Conservation (phyloP, 768 basidiomycete genomes). For the Lactarius vividus region DNA sequence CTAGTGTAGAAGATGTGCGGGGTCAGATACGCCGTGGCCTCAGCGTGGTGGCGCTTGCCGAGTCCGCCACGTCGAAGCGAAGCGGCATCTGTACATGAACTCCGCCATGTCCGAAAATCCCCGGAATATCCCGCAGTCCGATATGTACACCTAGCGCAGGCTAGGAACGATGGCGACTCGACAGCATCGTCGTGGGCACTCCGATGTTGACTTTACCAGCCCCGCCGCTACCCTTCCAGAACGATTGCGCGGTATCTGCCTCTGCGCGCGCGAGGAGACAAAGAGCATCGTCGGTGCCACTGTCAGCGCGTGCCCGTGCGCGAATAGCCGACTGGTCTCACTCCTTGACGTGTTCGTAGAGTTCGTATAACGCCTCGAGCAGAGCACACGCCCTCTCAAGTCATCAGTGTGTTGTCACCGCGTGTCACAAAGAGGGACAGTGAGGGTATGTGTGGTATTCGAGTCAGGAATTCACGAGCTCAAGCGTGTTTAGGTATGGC, state of each 20-base stretch:
- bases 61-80: too few species aligned
- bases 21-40: not conserved
- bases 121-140: not conserved
- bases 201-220: too few species aligned
- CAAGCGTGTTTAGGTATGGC: too few species aligned
- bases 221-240: not conserved
- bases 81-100: not conserved
- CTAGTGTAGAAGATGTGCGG: not conserved
- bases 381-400: too few species aligned
- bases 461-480: too few species aligned
- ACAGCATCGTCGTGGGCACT: not conserved
- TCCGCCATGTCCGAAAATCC: not conserved
- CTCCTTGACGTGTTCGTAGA: not conserved
- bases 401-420: too few species aligned
- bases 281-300: not conserved
- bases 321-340: not conserved
- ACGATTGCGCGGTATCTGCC: not conserved
- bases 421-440: too few species aligned
- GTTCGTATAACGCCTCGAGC: not conserved
- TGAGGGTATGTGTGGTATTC: too few species aligned
- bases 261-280: not conserved
- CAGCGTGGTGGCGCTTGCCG: too few species aligned
- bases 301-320: not conserved
- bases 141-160: not conserved
- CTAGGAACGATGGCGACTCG: not conserved